Evolutionary conservation across 1,284 basidiomycete genomes (phyloP).

Genomic region (Serendipita sp.): DNA sequence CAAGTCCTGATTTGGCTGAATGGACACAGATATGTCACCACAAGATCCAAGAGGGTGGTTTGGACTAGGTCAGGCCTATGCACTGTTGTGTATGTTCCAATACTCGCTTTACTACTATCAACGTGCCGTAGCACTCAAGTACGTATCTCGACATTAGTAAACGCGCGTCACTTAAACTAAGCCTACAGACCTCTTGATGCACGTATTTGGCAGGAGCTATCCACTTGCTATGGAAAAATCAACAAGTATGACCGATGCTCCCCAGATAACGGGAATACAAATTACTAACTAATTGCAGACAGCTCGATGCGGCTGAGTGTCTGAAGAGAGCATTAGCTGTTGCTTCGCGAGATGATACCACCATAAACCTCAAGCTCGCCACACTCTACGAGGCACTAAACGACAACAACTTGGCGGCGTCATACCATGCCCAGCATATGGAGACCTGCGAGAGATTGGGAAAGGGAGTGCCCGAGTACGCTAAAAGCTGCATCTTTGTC

Average conservation of each 20-base stretch:
- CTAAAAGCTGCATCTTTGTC: constrained; percentile 66
- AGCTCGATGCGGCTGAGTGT: constrained; percentile 76
- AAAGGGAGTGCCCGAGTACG: constrained; percentile 56
- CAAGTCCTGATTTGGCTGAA: constrained; percentile 8
- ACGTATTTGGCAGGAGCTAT: constrained; percentile 90
- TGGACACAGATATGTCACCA: constrained; percentile 64
- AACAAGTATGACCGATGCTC: constrained; percentile 39
- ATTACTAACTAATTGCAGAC: constrained; percentile 28
- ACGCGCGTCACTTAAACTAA: constrained; percentile 1
- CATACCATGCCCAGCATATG: constrained; percentile 59
- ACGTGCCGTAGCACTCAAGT: constrained; percentile 84
- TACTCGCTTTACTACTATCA: constrained; percentile 97
- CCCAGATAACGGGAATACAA: neutral
- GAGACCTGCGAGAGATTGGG: constrained; percentile 43
- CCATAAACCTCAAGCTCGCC: constrained; percentile 65
- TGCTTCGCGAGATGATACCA: constrained; percentile 67
- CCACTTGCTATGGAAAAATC: constrained; percentile 85
- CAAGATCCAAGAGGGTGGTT: constrained; percentile 99
- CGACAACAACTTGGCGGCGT: constrained; percentile 48
- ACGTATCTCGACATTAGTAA: constrained; percentile 15
- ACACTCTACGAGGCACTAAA: constrained; percentile 56
- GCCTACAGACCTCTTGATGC: constrained; percentile 79
- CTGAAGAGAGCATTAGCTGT: constrained; percentile 78
- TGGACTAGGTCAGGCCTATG: constrained; percentile 95
- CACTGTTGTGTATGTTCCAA: constrained; percentile 89